Evolutionary conservation across 2,329 filamentous ascomycete species (phyloP), one percentile per base, ranked within the genome.

Genomic region (Penicillium sp.): DNA sequence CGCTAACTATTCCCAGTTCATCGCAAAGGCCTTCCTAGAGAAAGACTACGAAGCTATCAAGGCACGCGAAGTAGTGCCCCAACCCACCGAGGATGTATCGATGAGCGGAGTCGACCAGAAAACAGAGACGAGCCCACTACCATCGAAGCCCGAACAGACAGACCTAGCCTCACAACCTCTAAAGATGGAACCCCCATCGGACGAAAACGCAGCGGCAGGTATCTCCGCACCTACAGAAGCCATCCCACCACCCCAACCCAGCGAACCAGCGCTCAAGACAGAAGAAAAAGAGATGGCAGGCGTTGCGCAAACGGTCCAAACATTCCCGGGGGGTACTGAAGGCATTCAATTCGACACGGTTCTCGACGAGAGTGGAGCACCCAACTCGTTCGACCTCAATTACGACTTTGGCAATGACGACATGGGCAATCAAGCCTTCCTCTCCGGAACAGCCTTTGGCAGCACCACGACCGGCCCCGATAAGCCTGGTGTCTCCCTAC

Each of bases 21-120:
- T 80, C 47, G 78, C 78, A 35, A 80, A 80, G 64, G 74, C 78
- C 1, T 77, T 79, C 54, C 65, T 80, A 17, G 78, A 80, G 68
- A 75, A 70, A 60, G 78, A 80, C 57, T 80, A 80, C 56, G 75
- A 79, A 49, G 72, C 70, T 19, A 66, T 78, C 44, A 71, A 70
- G 60, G 75, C 75, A 5, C 72, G 67, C 28, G 77, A 74, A 53
- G 62, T 68, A 24, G 69, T 69, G n/a, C 63, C 70, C n/a, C 65
- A 68, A 37, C 64, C 65, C 35, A 56, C 64, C 3, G 64, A 76
- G 59, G 76, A 78, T 63, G 68, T 72, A 54, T 61, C 61, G 6
- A 76, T 76, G 76, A 62, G 57, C 13, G 73, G 73, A 59, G 61
- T 67, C 22, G 62, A 61, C 7, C 59, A 65, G 26, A 65, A 62